Conservation (phyloP, 2,329 filamentous ascomycete species). For the Talaromyces sp. region DNA sequence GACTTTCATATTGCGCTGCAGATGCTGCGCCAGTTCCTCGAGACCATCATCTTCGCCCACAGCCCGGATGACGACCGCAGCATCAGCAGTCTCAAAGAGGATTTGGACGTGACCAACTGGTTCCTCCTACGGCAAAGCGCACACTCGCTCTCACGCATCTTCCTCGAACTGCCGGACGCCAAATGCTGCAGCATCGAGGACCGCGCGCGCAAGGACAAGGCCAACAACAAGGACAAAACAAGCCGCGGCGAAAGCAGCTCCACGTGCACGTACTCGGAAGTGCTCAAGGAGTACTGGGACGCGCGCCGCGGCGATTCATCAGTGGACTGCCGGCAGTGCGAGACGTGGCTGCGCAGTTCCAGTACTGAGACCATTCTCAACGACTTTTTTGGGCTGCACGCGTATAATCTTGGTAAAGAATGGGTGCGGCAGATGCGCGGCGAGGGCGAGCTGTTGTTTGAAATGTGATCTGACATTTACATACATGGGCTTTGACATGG, state of each 20-base stretch:
- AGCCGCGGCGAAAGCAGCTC: neutral
- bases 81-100: slow-evolving; percentile 20
- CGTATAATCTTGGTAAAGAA: slow-evolving; percentile 20
- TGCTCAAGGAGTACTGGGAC: slow-evolving; percentile 23
- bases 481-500: neutral
- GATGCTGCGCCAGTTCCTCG: slow-evolving; percentile 25
- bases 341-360: slow-evolving; percentile 24
- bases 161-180: slow-evolving; percentile 20
- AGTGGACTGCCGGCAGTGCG: slow-evolving; percentile 20
- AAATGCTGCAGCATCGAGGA: slow-evolving; percentile 21
- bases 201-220: slow-evolving; percentile 12
- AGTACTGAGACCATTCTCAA: slow-evolving; percentile 25
- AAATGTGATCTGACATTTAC: neutral
- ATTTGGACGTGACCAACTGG: slow-evolving; percentile 23
- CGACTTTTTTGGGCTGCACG: slow-evolving; percentile 21
- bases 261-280: slow-evolving; percentile 21
- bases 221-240: neutral
- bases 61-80: slow-evolving; percentile 23
- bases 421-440: slow-evolving; percentile 26
- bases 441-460: slow-evolving; percentile 18
- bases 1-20: slow-evolving; percentile 24
- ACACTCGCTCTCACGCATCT: slow-evolving; percentile 19
- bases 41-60: slow-evolving; percentile 25
- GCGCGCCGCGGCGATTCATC: slow-evolving; percentile 21
- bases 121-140: slow-evolving; percentile 23